Evolutionary conservation across 2,329 filamentous ascomycete genomes (phyloP), one percentile per base, ranked within the genome.

Genomic region (Claviceps sp.): DNA sequence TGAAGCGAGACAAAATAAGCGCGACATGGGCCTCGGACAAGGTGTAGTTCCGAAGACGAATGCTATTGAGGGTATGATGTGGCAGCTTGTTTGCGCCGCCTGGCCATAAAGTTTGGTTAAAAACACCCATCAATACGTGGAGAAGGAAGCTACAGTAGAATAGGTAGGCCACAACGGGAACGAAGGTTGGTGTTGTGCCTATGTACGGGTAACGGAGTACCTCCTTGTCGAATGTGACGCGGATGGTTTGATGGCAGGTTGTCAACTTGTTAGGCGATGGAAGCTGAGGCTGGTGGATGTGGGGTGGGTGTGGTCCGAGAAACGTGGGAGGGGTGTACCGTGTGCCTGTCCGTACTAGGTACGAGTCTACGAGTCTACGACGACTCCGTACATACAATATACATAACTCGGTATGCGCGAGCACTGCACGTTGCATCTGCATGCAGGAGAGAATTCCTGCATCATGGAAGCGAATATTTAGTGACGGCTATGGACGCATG

Each of bases 1-100:
- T 37, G 36, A 47, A 54, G 52, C 52, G 52, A 54, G 52, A 54
- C 52, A 34, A 34, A 34, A 54, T 34, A 51, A 51, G 52, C 47
- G 49, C 24, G 52, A 46, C 52, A 52, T 48, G 52, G 52, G 49
- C 41, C 37, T 47, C 52, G 49, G 52, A 36, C 41, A 54, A 34
- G 22, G 48, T 43, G 44, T 50, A 44, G 48, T 44, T 47, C 37
- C 24, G 42, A 48, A 18, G 26, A 50, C 34, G 20, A 41, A 53
- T 43, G 42, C 47, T 18, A 50, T 16, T n/a, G n/a, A n/a, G n/a
- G n/a, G 43, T 30, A 36, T 43, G 40, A 36, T 34, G 36, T 30
- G 30, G 34, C 40, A 26, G 48, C 34, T 22, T 24, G 7, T 50
- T 48, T 44, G 37, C 20, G 11, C n/a, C 6, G 45, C 40, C 48